Conservation (phyloP, 129 eudicot genomes). For the Dittrichia graveolens region DNA sequence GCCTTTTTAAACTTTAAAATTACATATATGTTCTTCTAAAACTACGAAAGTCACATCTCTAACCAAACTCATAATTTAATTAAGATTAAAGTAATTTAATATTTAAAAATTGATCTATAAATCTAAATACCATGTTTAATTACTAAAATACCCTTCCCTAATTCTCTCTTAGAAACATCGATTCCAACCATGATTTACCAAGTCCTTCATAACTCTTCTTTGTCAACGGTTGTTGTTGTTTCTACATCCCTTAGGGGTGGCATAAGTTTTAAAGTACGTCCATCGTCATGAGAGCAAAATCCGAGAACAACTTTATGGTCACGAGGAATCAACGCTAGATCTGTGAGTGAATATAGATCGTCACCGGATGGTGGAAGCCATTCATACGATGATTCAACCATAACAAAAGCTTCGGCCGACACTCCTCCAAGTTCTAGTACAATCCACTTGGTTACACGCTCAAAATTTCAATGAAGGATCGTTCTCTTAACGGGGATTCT, state of each 20-base stretch:
- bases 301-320: slow-evolving; percentile 31
- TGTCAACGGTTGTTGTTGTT: slow-evolving; percentile 31
- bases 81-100: no score
- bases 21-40: no score
- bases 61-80: no score
- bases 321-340: slow-evolving; percentile 42
- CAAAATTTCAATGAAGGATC: slow-evolving; percentile 70
- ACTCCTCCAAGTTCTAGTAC: slow-evolving; percentile 51
- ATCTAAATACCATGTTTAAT: no score
- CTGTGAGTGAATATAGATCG: slow-evolving; percentile 74
- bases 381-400: slow-evolving; percentile 69
- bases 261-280: slow-evolving; percentile 21
- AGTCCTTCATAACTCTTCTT: slow-evolving; percentile 9
- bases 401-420: slow-evolving; percentile 30
- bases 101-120: no score
- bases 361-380: no score
- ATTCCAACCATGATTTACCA: slow-evolving; percentile 30
- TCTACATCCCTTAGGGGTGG: slow-evolving; percentile 43
- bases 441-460: slow-evolving; percentile 69
- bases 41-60: no score
- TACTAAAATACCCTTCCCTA: no score
- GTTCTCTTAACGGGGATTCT: slow-evolving; percentile 28
- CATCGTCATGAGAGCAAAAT: slow-evolving; percentile 12
- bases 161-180: slow-evolving; percentile 24
- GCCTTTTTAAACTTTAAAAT: no score